Percentiles rank a stretch among this genome's conserved stretches.
Conservation (phyloP, 2,329 filamentous ascomycete genomes). For the Hypoxylon sp. region DNA sequence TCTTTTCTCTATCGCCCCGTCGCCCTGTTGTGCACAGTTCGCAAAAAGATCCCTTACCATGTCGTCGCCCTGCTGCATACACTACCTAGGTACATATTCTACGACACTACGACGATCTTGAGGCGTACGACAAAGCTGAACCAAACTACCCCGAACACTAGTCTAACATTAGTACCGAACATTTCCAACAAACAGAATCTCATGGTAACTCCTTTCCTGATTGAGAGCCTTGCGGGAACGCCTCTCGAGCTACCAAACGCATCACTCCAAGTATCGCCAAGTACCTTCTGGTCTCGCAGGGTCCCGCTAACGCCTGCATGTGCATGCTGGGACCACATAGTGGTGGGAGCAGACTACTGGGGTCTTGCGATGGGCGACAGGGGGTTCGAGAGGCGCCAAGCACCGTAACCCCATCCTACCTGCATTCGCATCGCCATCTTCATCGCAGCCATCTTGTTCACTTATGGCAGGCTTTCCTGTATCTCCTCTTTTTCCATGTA, state of each 20-base stretch:
- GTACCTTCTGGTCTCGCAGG: constrained; percentile 46
- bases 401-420: constrained; percentile 47
- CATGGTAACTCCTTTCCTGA: constrained; percentile 34
- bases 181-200: constrained; percentile 28
- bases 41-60: constrained; percentile 31
- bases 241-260: constrained; percentile 35
- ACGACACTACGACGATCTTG: constrained; percentile 27
- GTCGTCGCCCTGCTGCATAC: constrained; percentile 28
- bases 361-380: constrained; percentile 47
- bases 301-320: constrained; percentile 47
- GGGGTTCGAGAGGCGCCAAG: constrained; percentile 53
- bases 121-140: constrained; percentile 25
- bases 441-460: constrained; percentile 41
- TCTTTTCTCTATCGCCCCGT: constrained; percentile 24
- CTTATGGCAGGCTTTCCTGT: constrained; percentile 20
- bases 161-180: constrained; percentile 29
- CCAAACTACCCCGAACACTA: constrained; percentile 21
- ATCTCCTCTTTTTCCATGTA: constrained; percentile 22
- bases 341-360: constrained; percentile 47
- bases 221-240: constrained; percentile 33
- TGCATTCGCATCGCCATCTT: constrained; percentile 47
- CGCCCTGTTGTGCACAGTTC: constrained; percentile 35
- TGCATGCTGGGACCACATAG: constrained; percentile 49
- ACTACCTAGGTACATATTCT: constrained; percentile 9
- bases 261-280: constrained; percentile 47